Evolutionary conservation across 2,329 filamentous ascomycete species (phyloP).

Genomic region (Penicillium decumbens): DNA sequence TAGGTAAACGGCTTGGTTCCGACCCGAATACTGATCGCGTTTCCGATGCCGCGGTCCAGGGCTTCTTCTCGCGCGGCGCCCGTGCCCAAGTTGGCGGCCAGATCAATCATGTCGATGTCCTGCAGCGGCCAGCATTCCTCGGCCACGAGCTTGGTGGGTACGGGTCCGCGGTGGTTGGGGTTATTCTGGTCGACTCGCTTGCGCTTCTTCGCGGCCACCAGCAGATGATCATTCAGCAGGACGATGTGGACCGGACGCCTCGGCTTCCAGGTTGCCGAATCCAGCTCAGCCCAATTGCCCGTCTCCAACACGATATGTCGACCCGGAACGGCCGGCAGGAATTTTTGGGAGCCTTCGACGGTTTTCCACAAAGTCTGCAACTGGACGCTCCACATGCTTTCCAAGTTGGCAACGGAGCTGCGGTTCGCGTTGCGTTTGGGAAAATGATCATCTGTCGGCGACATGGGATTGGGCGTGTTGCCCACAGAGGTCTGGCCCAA

Average conservation of each 20-base stretch:
- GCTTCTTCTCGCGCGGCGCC: slow-evolving; percentile 38
- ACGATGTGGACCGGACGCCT: slow-evolving; percentile 85
- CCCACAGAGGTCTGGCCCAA: slow-evolving; percentile 43
- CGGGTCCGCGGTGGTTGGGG: slow-evolving; percentile 44
- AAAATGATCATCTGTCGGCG: slow-evolving; percentile 49
- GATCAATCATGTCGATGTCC: slow-evolving; percentile 88
- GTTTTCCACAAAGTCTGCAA: slow-evolving; percentile 85
- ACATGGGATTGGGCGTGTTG: slow-evolving; percentile 53
- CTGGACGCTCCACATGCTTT: slow-evolving; percentile 64
- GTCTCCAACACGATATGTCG: slow-evolving; percentile 92
- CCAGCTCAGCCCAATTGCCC: slow-evolving; percentile 88
- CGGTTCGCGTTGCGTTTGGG: slow-evolving; percentile 65
- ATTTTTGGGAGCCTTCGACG: slow-evolving; percentile 97
- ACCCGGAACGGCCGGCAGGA: slow-evolving; percentile 82
- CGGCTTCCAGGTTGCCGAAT: slow-evolving; percentile 96
- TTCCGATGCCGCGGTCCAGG: slow-evolving; percentile 61
- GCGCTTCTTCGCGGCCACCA: slow-evolving; percentile 89
- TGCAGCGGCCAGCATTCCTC: slow-evolving; percentile 91
- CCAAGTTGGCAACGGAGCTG: slow-evolving; percentile 76
- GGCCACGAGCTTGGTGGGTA: slow-evolving; percentile 71
- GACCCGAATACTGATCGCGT: slow-evolving; percentile 85
- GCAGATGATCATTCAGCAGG: slow-evolving; percentile 86
- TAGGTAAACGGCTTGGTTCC: slow-evolving; percentile 93
- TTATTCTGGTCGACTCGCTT: slow-evolving; percentile 68
- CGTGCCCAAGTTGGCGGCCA: slow-evolving; percentile 53